phyloP scores from a whole-genome alignment of 352 stramenopile species.

The Phytophthora pisi region DNA sequence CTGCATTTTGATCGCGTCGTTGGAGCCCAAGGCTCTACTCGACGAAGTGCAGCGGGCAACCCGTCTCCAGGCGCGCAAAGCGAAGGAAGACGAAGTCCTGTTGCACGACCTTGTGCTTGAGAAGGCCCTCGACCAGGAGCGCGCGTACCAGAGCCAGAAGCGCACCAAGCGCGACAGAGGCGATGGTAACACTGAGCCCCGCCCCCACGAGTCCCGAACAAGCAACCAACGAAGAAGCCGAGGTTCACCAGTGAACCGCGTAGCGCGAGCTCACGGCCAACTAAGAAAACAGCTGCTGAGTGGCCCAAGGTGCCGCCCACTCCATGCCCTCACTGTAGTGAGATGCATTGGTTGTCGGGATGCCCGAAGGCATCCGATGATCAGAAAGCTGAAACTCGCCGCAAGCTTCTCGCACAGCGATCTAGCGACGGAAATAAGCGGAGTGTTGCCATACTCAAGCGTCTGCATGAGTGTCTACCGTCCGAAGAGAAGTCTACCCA shows the following conservation, averaged over 20 bases:
- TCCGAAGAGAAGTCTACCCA: background rate
- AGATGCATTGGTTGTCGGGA: no score
- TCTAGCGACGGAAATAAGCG: background rate
- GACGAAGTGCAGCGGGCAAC: background rate
- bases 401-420: background rate
- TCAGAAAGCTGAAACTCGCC: background rate
- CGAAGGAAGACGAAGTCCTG: background rate
- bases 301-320: no score
- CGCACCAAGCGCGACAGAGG: background rate
- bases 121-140: background rate
- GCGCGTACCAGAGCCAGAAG: constrained; percentile 2
- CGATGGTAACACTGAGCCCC: no score
- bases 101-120: constrained; percentile 4
- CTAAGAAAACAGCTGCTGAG: no score
- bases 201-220: no score
- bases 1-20: constrained; percentile 1
- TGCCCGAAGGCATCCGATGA: no score
- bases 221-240: no score
- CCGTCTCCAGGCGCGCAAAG: constrained; percentile 11
- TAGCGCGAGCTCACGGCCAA: no score
- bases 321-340: no score
- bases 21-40: background rate
- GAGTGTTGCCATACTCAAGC: background rate
- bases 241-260: no score
- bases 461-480: background rate